phyloP scores from a whole-genome alignment of 192 early-diverging fungal genomes.

The Dimargaris verticillata region DNA sequence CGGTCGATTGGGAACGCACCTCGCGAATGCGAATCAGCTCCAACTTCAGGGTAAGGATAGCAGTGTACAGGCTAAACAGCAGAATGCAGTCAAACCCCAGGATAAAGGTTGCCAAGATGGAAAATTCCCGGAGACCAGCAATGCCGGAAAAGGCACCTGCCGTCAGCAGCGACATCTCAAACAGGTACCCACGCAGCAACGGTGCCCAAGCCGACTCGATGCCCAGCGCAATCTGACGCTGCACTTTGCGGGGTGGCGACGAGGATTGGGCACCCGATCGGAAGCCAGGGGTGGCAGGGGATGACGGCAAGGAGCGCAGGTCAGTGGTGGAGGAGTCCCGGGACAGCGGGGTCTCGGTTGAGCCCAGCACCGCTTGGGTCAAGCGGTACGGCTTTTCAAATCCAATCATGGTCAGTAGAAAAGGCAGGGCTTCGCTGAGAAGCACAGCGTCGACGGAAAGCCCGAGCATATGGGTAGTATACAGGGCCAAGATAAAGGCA shows the following conservation, averaged over 20 bases:
- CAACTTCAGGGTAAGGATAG: constrained; percentile 73
- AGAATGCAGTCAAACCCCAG: constrained; percentile 65
- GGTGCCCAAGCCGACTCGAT: constrained; percentile 42
- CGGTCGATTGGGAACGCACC: constrained; percentile 1
- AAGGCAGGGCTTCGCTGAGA: constrained; percentile 74
- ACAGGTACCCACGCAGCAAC: constrained; percentile 58
- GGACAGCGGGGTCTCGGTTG: constrained; percentile 6
- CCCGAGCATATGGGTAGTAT: constrained; percentile 49
- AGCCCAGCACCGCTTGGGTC: constrained; percentile 61
- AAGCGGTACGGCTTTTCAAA: constrained; percentile 76
- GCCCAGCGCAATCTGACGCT: constrained; percentile 41
- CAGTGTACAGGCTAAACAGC: constrained; percentile 73
- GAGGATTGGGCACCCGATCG: background rate
- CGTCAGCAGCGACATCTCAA: constrained; percentile 65
- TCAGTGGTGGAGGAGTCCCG: background rate
- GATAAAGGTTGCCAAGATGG: constrained; percentile 61
- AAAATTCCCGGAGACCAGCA: constrained; percentile 61
- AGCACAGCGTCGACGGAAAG: constrained; percentile 51
- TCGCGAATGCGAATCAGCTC: constrained; percentile 42
- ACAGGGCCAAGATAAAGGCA: constrained; percentile 57
- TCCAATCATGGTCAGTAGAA: constrained; percentile 77
- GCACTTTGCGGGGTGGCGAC: constrained; percentile 32
- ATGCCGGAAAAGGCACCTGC: constrained; percentile 63
- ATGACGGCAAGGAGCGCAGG: background rate
- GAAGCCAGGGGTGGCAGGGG: background rate